These are phyloP conservation scores for Mesembryanthemum crystallinum DNA, from an alignment of 148 eudicot genomes.

Conservation along the genomic window DNA sequence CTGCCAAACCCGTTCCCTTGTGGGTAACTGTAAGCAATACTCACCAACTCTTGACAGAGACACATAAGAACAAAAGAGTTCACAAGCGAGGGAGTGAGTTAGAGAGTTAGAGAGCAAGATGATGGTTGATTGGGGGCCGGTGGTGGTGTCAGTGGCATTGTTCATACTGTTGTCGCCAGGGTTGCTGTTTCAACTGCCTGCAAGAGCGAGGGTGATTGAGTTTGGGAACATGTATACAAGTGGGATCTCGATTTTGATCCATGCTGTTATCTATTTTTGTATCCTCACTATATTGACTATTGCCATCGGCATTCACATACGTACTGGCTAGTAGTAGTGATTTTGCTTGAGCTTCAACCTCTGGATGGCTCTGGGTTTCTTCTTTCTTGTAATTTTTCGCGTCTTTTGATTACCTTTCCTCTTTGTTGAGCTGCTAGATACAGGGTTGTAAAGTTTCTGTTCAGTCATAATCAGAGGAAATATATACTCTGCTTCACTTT, in stretches of 20 bases:
- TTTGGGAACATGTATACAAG: constrained; percentile 82
- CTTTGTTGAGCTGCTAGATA: background rate
- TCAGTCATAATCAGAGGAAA: background rate
- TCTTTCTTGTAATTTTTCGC: background rate
- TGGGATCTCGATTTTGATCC: constrained; percentile 65
- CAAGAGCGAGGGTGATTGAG: constrained; percentile 64
- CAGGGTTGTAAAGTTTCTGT: constrained; percentile 14
- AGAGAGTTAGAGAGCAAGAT: constrained; percentile 23
- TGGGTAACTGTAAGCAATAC: background rate
- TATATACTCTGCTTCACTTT: background rate
- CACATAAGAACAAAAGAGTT: background rate
- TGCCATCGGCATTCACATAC: constrained; percentile 67
- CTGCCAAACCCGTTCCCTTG: constrained; percentile 1
- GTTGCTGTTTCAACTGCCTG: constrained; percentile 67
- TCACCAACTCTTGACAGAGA: background rate
- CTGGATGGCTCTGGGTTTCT: background rate
- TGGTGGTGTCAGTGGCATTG: constrained; percentile 63
- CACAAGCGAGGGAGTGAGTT: constrained; percentile 5
- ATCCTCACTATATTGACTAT: constrained; percentile 58
- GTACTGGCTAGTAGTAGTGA: constrained; percentile 15
- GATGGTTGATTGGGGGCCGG: constrained; percentile 79
- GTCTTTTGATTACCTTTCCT: background rate
- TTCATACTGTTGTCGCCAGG: constrained; percentile 74
- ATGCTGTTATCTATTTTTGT: constrained; percentile 67
- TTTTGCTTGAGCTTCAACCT: background rate